Conservation (phyloP, 1,284 basidiomycete species). For the Cutaneotrichosporon spelunceum region DNA sequence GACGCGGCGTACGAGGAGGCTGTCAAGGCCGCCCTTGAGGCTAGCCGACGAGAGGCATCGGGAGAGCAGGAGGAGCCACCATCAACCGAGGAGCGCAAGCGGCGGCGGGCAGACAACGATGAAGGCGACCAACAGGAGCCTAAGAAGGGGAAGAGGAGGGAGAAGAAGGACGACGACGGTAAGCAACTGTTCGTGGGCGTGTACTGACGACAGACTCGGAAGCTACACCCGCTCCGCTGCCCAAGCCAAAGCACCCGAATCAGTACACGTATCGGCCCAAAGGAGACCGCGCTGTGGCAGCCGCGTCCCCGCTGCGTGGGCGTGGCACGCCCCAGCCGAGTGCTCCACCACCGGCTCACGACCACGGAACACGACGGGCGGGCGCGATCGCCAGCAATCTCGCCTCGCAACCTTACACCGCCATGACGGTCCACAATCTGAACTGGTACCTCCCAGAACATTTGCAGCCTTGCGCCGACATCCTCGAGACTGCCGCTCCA, state of each 20-base stretch:
- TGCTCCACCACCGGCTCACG: conserved; percentile 34
- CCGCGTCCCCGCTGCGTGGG: conserved; percentile 26
- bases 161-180: conserved; percentile 47
- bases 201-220: conserved; percentile 16
- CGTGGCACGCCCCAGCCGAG: conserved; percentile 29
- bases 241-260: conserved; percentile 56
- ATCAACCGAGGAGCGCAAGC: conserved; percentile 17
- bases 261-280: conserved; percentile 61
- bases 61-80: conserved; percentile 28
- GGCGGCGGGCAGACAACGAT: conserved; percentile 28
- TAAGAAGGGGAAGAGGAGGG: conserved; percentile 45
- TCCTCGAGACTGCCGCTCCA: conserved; percentile 73
- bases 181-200: conserved; percentile 16
- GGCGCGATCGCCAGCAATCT: conserved; percentile 38
- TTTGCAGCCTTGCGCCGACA: conserved; percentile 76
- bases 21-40: conserved; percentile 58
- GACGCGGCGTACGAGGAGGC: conserved; percentile 92
- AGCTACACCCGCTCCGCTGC: conserved; percentile 8
- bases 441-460: conserved; percentile 94
- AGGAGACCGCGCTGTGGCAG: conserved; percentile 27
- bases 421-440: conserved; percentile 39
- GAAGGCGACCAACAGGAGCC: conserved; percentile 25
- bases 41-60: conserved; percentile 37
- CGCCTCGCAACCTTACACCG: conserved; percentile 31
- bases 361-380: conserved; percentile 50